Percentiles rank a stretch among this genome's conserved stretches.
Evolutionary conservation across 2,329 filamentous ascomycete genomes (phyloP).

Genomic region (Chrysoporthe puriensis): DNA sequence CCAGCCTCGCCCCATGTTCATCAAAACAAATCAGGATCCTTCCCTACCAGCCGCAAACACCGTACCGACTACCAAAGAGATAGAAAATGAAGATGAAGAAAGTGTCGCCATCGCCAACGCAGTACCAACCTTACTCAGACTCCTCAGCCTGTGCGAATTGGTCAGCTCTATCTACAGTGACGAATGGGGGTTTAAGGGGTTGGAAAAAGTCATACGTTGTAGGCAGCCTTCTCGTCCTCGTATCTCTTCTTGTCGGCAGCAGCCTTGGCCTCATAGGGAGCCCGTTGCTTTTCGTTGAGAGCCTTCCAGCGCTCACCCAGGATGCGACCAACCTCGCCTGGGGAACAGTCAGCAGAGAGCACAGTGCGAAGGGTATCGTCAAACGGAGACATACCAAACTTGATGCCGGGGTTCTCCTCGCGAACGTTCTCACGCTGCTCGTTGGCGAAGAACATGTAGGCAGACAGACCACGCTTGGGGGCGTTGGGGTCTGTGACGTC

Average conservation of each 20-base stretch:
- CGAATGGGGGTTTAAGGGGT: conserved; percentile 11
- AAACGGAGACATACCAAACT: conserved; percentile 70
- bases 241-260: conserved; percentile 98
- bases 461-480: conserved; percentile 98
- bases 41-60: conserved; percentile 24
- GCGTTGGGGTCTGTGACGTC: conserved; percentile 80
- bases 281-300: conserved; percentile 87
- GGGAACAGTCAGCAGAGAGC: conserved; percentile 29
- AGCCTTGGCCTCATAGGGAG: conserved; percentile 96
- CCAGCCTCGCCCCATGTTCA: conserved; percentile 14
- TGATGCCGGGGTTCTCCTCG: conserved; percentile 96
- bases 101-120: conserved; percentile 31
- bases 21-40: conserved; percentile 24
- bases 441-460: conserved; percentile 99
- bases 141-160: conserved; percentile 54
- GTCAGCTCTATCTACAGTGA: conserved; percentile 35
- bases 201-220: conserved; percentile 68
- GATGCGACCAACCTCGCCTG: conserved; percentile 94
- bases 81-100: conserved; percentile 21
- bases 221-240: conserved; percentile 95
- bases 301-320: conserved; percentile 99
- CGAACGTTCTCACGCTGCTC: conserved; percentile 98
- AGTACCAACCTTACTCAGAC: conserved; percentile 42
- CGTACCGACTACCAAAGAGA: conserved; percentile 22
- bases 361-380: not conserved